Evolutionary conservation across 441 rosid species (phyloP).

Genomic region (Pelargonium citronellum): DNA sequence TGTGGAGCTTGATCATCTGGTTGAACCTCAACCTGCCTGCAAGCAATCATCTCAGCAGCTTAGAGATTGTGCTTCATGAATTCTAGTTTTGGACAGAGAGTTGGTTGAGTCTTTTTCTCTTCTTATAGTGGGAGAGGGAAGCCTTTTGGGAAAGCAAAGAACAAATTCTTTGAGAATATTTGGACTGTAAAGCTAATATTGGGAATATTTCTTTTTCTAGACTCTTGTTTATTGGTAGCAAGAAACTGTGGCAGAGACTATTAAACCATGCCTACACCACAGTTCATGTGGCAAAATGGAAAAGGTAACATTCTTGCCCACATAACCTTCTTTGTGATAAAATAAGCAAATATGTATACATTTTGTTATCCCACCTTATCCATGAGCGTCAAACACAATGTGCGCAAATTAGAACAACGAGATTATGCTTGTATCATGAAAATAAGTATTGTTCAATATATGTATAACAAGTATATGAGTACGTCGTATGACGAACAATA

Average conservation of each 20-base stretch:
- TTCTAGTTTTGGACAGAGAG: constrained; percentile 10
- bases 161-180: constrained; percentile 47
- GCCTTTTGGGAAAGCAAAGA: constrained; percentile 30
- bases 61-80: not conserved
- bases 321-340: too few relatives aligned
- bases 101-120: constrained; percentile 7
- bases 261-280: too few relatives aligned
- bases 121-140: constrained; percentile 28
- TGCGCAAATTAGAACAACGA: not conserved
- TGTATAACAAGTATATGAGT: too few relatives aligned
- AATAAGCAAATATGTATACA: too few relatives aligned
- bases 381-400: too few relatives aligned
- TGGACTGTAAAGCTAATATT: constrained; percentile 39
- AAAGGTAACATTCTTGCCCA: constrained; percentile 19
- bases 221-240: constrained; percentile 14
- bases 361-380: too few relatives aligned
- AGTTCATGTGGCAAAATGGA: not conserved
- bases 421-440: constrained; percentile 13
- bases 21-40: constrained; percentile 45
- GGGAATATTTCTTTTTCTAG: constrained; percentile 37
- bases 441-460: too few relatives aligned
- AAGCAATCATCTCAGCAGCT: constrained; percentile 33
- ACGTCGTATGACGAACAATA: too few relatives aligned
- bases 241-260: too few relatives aligned
- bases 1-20: constrained; percentile 52